Evolutionary conservation across 2,329 filamentous ascomycete genomes (phyloP), one percentile per base, ranked within the genome.

Genomic region (Calonectria fujianensis): DNA sequence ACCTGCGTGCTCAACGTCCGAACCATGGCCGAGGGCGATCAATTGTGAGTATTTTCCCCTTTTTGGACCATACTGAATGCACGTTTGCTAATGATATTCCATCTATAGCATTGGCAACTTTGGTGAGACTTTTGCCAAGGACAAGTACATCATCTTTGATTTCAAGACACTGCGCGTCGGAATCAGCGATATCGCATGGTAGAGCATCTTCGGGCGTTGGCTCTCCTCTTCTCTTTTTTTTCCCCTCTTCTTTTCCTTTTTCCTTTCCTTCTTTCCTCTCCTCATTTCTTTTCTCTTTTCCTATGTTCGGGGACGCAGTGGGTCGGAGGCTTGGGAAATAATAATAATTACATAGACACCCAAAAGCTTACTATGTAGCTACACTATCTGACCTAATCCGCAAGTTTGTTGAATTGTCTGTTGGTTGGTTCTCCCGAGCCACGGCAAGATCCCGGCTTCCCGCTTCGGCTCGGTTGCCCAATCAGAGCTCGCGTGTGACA

Each of bases 81-180:
- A 41, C n/a, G 18, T 41, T 29, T 8, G 16, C 57, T 63, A 63
- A 63, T 63, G 27, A 29, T 7, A 31, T 20, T 41, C 16, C 31
- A 24, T 69, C 13, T 63, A 29, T 16, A 73, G 71, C 31, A 69
- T 73, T 51, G 71, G 71, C 7, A 69, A 73, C 57, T 73, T 73
- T 65, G 70, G 70, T 45, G 70, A 73, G 31, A 73, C 70, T 10
- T 73, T 73, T 69, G 70, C 70, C 35, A 73, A 69, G 65, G 70
- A 73, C 48, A 73, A 73, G 57, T 73, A 73, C 35, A 73, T 73
- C 14, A 57, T 57, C 10, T 69, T 73, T 37, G 70, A 73, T 52
- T 73, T 73, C 29, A 35, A 69, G 57, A 73, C 66, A 57, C 13
- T 73, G 48, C 65, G 70, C 18, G 65, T 73, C 41, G 70, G 70